These are phyloP conservation scores for Pseudogymnoascus sp. DNA, from an alignment of 2,329 filamentous ascomycete genomes.

Conservation along the genomic window DNA sequence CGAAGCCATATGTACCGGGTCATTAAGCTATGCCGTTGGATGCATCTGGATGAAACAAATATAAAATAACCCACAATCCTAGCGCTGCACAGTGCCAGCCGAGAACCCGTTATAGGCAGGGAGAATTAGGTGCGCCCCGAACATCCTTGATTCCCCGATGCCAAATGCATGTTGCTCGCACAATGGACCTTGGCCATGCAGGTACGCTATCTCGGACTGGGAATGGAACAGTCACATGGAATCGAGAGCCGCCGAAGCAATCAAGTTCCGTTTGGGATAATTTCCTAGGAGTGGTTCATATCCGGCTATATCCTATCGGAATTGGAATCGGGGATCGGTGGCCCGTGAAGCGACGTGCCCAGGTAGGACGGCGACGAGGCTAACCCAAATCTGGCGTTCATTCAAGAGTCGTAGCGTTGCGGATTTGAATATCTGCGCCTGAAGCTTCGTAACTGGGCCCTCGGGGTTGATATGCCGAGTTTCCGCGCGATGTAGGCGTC, in stretches of 20 bases:
- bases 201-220: not conserved
- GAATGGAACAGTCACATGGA: not conserved
- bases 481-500: not conserved
- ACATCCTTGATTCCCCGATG: not conserved
- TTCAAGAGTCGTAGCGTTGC: not conserved
- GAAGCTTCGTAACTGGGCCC: not conserved
- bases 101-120: not conserved
- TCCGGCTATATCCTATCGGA: not conserved
- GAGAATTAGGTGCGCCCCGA: not conserved
- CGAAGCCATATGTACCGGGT: not conserved
- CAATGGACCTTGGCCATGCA: not conserved
- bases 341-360: not conserved
- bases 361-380: not conserved
- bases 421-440: not conserved
- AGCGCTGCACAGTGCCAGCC: not conserved
- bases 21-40: not conserved
- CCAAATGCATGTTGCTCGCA: not conserved
- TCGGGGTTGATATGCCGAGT: not conserved
- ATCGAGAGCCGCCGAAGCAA: not conserved
- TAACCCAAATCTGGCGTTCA: not conserved
- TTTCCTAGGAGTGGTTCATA: not conserved
- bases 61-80: not conserved
- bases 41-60: not conserved
- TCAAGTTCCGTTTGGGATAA: not conserved
- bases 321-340: not conserved